A percentile compares a stretch with the other conserved stretches of the same genome.
Conservation (phyloP, 768 basidiomycete species). For the Clavaria fumosa region DNA sequence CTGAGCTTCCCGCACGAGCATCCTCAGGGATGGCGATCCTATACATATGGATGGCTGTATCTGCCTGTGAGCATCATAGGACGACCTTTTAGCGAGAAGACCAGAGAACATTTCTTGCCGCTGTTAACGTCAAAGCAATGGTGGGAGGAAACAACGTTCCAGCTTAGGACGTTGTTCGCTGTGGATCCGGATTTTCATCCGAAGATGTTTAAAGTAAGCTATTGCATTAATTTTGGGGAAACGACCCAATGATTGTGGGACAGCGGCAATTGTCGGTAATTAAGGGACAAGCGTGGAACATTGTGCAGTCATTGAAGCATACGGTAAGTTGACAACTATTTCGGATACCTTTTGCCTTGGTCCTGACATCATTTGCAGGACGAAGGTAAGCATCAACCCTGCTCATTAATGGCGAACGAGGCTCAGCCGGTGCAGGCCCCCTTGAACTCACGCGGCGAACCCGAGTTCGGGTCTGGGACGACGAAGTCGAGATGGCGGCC, state of each 20-base stretch:
- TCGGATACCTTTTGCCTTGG: constrained; percentile 2
- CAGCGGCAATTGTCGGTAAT: constrained; percentile 84
- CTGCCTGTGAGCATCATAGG: constrained; percentile 77
- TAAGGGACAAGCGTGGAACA: constrained; percentile 85
- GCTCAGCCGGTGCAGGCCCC: too few species aligned
- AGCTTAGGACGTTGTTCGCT: constrained; percentile 61
- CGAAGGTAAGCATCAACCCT: constrained; percentile 37
- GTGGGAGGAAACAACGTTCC: constrained; percentile 82
- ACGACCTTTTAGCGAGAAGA: constrained; percentile 70
- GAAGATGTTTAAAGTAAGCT: constrained; percentile 68
- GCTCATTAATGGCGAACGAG: constrained; percentile 8
- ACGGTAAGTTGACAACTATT: constrained; percentile 29
- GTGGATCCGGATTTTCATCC: constrained; percentile 80
- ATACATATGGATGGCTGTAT: constrained; percentile 82
- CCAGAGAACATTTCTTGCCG: constrained; percentile 68
- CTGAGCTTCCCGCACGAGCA: constrained; percentile 87
- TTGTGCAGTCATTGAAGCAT: constrained; percentile 72
- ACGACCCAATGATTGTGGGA: constrained; percentile 1
- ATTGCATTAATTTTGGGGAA: constrained; percentile 3
- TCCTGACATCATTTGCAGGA: constrained; percentile 30
- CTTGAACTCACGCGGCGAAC: constrained; percentile 76
- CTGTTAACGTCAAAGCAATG: constrained; percentile 69
- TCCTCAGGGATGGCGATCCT: constrained; percentile 63
- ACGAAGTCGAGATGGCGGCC: constrained; percentile 61
- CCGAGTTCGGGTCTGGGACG: constrained; percentile 75